Conservation (phyloP, 2,329 filamentous ascomycete genomes). For the Neocucurbitaria cava region DNA sequence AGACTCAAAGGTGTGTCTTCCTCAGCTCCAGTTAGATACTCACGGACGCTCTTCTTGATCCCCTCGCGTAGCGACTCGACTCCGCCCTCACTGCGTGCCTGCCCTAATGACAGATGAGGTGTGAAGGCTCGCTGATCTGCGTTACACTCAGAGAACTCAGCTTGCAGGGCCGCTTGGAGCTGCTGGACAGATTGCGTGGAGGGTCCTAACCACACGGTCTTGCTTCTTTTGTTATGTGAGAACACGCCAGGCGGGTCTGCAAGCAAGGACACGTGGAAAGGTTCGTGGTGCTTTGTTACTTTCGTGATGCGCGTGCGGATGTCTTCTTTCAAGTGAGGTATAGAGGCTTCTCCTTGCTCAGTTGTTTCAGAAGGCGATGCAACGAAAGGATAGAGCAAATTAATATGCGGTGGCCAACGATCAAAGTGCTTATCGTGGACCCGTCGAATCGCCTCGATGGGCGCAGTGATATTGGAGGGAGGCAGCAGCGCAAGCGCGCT, state of each 20-base stretch:
- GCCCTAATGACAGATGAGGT: slow-evolving; percentile 38
- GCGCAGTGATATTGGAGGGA: slow-evolving; percentile 24
- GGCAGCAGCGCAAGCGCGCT: slow-evolving; percentile 35
- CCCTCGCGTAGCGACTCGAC: slow-evolving; percentile 19
- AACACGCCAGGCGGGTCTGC: slow-evolving; percentile 28
- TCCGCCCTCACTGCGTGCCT: slow-evolving; percentile 21
- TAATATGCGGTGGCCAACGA: slow-evolving; percentile 42
- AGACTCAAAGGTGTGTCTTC: slow-evolving; percentile 12
- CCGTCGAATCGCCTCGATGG: slow-evolving; percentile 35
- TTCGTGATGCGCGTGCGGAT: slow-evolving; percentile 30
- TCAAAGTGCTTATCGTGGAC: slow-evolving; percentile 33
- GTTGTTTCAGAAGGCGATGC: slow-evolving; percentile 21
- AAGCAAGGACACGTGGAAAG: slow-evolving; percentile 29
- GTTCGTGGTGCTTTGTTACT: slow-evolving; percentile 16
- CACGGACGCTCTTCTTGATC: slow-evolving; percentile 19
- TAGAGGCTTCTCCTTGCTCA: slow-evolving; percentile 3
- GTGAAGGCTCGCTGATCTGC: slow-evolving; percentile 27
- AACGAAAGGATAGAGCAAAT: slow-evolving; percentile 41
- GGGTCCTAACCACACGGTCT: slow-evolving; percentile 36
- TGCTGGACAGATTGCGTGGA: slow-evolving; percentile 15
- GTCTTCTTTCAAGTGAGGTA: slow-evolving; percentile 18
- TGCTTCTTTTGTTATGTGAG: slow-evolving; percentile 23
- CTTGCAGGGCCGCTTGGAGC: slow-evolving; percentile 35
- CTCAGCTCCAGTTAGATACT: slow-evolving; percentile 1
- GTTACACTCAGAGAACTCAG: slow-evolving; percentile 33